Percentiles rank a stretch among this genome's conserved stretches.
Evolutionary conservation across 805 yeast genomes (phyloP).

Genomic region (Barnettozyma botsteinii): DNA sequence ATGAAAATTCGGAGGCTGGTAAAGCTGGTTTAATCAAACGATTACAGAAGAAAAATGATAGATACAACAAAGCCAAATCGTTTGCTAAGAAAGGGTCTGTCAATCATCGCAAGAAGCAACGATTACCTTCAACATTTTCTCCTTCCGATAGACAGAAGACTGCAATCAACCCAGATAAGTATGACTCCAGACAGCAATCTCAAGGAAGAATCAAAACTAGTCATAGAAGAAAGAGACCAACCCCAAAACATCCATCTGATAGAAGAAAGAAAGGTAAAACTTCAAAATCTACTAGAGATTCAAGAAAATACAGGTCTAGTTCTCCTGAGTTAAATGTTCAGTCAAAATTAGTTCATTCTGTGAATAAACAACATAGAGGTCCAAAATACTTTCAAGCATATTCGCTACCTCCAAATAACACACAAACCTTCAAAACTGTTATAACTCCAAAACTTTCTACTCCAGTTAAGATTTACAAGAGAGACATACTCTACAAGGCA

Average conservation of each 20-base stretch:
- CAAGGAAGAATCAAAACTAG: slow-evolving; percentile 4
- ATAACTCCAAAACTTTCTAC: not conserved
- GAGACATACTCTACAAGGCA: slow-evolving; percentile 1
- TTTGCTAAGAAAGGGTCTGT: slow-evolving; percentile 12
- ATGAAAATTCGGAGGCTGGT: no score
- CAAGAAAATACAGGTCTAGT: not conserved
- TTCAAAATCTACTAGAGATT: not conserved
- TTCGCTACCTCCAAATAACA: not conserved
- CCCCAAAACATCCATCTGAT: slow-evolving; percentile 4
- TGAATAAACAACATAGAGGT: slow-evolving; percentile 3
- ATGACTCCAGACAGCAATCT: not conserved
- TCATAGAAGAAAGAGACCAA: not conserved
- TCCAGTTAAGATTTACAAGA: not conserved
- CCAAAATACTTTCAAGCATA: slow-evolving; percentile 1
- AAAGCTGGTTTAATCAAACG: not conserved
- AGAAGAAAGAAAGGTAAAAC: not conserved
- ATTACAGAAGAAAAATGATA: not conserved
- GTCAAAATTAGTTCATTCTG: slow-evolving; percentile 2
- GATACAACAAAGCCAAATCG: slow-evolving; percentile 7
- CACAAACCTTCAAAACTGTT: not conserved
- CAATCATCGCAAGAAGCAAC: slow-evolving; percentile 2
- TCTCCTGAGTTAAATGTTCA: not conserved
- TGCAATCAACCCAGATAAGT: not conserved
- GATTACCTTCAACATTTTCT: slow-evolving; percentile 7
- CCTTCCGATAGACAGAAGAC: slow-evolving; percentile 11